These are phyloP conservation scores for Sarocladium brachiariae DNA, from an alignment of 2,329 filamentous ascomycete species.

Conservation along the genomic window DNA sequence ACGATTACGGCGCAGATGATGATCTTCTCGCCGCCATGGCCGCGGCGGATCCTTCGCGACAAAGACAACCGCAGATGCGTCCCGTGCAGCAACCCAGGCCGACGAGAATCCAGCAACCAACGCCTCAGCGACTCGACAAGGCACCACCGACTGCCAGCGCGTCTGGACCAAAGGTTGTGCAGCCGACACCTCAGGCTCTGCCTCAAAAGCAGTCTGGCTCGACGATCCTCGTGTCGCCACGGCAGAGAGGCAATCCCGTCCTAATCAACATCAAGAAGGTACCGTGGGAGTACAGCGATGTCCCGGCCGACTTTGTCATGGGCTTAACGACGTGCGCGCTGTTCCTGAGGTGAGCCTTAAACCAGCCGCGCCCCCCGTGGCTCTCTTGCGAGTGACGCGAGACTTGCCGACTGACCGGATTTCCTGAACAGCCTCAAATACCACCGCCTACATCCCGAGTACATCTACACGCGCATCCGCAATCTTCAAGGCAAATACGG, in stretches of 20 bases:
- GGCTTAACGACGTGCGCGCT: constrained; percentile 83
- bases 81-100: constrained; percentile 33
- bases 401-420: too few species aligned
- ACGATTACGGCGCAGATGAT: constrained; percentile 52
- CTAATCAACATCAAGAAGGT: constrained; percentile 73
- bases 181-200: constrained; percentile 84
- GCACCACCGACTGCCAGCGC: constrained; percentile 25
- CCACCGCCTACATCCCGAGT: constrained; percentile 93
- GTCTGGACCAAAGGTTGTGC: constrained; percentile 56
- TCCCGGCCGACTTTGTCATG: constrained; percentile 88
- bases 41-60: constrained; percentile 32
- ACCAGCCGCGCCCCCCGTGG: neutral
- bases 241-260: constrained; percentile 93
- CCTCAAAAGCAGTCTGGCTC: constrained; percentile 56
- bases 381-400: neutral
- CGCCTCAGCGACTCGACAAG: constrained; percentile 49
- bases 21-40: constrained; percentile 51
- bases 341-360: constrained; percentile 57
- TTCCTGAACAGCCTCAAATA: constrained; percentile 68
- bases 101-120: constrained; percentile 36
- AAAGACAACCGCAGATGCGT: constrained; percentile 5
- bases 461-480: constrained; percentile 90
- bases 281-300: constrained; percentile 95
- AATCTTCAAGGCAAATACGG: constrained; percentile 79
- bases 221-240: constrained; percentile 80